Evolutionary conservation across 23 red algal genomes (phyloP), one percentile per base, ranked within the genome.

Genomic region (Agarophyton chilense): DNA sequence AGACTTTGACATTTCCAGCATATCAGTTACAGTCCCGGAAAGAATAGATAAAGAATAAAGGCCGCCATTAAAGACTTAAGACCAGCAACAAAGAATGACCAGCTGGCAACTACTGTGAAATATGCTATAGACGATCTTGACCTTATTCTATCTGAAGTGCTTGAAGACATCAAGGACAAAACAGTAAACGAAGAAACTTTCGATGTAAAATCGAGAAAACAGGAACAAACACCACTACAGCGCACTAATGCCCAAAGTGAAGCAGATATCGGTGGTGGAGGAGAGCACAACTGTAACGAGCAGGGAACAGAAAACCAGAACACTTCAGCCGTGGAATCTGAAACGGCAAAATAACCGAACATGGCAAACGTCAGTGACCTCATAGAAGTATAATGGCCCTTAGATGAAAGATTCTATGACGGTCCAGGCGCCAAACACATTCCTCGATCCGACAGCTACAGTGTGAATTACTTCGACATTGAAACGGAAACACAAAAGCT

Each of bases 31-130:
- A 17, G 35, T 84, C 14, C 61, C 60, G 42, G 61, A 42, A 21
- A 57, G 18, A 32, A 5, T 10, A 38, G 61, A 8, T 70, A 28
- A 39, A 47, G 19, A 4, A 52, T 84, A 13, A 24, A 11, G 3
- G 80, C 60, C 4, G 31, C 80, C 0, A 43, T 84, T 28, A 60
- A 84, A 32, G 61, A 84, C 18, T n/a, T 84, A 5, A 42, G 80
- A 0, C n/a, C n/a, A n/a, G n/a, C n/a, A n/a, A n/a, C n/a, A n/a
- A n/a, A n/a, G n/a, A n/a, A n/a, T n/a, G n/a, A 33, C 80, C 9
- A 71, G 33, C 61, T 71, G 32, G 80, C 61, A 70, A 18, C 43
- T 36, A 42, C 57, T 10, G 61, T 84, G 28, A 46, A 84, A 52
- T 34, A 84, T 71, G 55, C 80, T 3, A 71, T 84, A 2, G 61